These are phyloP conservation scores for Termitomyces sp. DNA, from an alignment of 768 basidiomycete genomes.

Conservation along the genomic window DNA sequence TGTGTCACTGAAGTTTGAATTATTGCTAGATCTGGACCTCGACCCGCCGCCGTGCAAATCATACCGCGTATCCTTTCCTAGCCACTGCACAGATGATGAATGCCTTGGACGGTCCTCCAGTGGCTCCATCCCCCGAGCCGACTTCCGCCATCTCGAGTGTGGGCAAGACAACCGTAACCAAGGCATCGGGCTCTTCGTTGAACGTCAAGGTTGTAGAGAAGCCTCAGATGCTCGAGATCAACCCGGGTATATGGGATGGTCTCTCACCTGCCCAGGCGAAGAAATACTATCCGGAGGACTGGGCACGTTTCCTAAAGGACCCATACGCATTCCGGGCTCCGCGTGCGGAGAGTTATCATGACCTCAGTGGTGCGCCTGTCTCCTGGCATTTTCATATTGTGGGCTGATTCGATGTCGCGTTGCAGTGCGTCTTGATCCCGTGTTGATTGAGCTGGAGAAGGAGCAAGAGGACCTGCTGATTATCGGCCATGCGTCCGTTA, in stretches of 20 bases:
- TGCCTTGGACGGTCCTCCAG: constrained; percentile 12
- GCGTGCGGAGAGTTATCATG: constrained; percentile 96
- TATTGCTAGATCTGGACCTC: constrained; percentile 90
- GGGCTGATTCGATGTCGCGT: background rate
- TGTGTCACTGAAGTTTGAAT: background rate
- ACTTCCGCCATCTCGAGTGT: constrained; percentile 6
- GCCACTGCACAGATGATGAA: constrained; percentile 29
- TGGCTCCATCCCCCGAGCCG: constrained; percentile 12
- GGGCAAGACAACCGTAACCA: constrained; percentile 10
- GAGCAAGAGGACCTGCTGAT: constrained; percentile 94
- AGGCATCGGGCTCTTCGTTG: constrained; percentile 24
- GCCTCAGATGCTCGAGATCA: constrained; percentile 96
- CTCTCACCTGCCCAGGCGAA: constrained; percentile 87
- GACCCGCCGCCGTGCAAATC: constrained; percentile 86
- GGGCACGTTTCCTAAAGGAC: constrained; percentile 88
- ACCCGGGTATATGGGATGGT: constrained; percentile 97
- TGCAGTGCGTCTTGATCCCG: constrained; percentile 88
- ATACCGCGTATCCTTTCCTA: constrained; percentile 95
- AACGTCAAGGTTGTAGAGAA: constrained; percentile 91
- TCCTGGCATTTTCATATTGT: background rate
- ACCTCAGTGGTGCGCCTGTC: constrained; percentile 67
- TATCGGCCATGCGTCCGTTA: constrained; percentile 96
- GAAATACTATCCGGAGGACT: constrained; percentile 90
- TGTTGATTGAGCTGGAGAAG: constrained; percentile 90
- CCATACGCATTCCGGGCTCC: constrained; percentile 93